Evolutionary conservation across 1,284 basidiomycete genomes (phyloP), one percentile per base, ranked within the genome.

Genomic region (Meira miltonrushii): DNA sequence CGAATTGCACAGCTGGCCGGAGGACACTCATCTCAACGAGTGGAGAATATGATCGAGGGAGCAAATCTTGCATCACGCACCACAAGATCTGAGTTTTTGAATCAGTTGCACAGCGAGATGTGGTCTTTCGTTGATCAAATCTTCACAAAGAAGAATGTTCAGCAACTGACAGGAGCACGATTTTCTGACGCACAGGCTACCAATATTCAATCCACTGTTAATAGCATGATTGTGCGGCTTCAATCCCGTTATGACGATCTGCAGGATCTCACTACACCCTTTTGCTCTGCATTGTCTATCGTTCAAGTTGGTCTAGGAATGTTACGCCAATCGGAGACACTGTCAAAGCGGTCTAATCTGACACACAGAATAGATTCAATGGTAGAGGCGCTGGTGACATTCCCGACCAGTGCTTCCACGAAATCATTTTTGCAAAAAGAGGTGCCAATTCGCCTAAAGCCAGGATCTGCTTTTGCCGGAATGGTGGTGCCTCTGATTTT

Each of bases 71-170:
- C 7, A 38, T 38, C 13, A 37, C 25, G n/a, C n/a, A 48, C 4
- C 7, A 15, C 7, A 15, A n/a, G 15, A 37, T 19, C 50, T 19
- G 50, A 53, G 7, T 11, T 53, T 2, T 39, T 96, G 6, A 85
- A 86, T 50, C 82, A 85, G 40, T 88, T 92, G 75, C 95, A 92
- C 86, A 82, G 85, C 15, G 93, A 97, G 75, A 83, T 92, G 6
- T 56, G 57, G 23, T 57, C 70, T 8, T 76, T 77, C 53, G 23
- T 65, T 15, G 37, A 54, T 25, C 65, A 76, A 28, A 67, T 76
- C 1, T 47, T 71, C 25, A 60, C 63, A 37, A 23, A 60, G 4
- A 43, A 56, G 39, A 61, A 77, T 28, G 57, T 80, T 19, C 59
- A 59, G 9, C 65, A 73, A 9, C 76, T 83, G 6, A 52, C 78